A percentile compares a stretch with the other conserved stretches of the same genome.
Evolutionary conservation across 768 basidiomycete species (phyloP).

Genomic region (Lactarius akahatsu): DNA sequence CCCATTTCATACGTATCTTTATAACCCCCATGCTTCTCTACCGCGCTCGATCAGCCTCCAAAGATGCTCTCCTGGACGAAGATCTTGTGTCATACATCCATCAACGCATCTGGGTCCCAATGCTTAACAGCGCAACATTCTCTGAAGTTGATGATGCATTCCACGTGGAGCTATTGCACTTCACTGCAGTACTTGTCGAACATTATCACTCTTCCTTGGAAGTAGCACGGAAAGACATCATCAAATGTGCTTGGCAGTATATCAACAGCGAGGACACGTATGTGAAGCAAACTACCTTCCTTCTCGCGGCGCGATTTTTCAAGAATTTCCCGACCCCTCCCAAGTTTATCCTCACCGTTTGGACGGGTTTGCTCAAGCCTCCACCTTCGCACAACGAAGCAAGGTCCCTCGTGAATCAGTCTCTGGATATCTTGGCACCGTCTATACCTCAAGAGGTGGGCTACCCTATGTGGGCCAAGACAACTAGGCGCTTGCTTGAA

Average conservation of each 20-base stretch:
- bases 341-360: conserved; percentile 89
- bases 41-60: conserved; percentile 56
- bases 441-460: conserved; percentile 68
- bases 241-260: conserved; percentile 90
- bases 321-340: conserved; percentile 82
- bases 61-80: conserved; percentile 64
- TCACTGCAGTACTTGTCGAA: conserved; percentile 87
- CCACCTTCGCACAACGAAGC: conserved; percentile 65
- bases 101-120: conserved; percentile 77
- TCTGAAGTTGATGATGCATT: conserved; percentile 75
- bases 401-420: conserved; percentile 75
- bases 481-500: conserved; percentile 77
- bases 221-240: conserved; percentile 86
- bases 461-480: conserved; percentile 78
- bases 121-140: conserved; percentile 55
- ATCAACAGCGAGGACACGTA: conserved; percentile 84
- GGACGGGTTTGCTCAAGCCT: conserved; percentile 84
- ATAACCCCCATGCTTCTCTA: conserved; percentile 84
- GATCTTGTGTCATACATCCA: conserved; percentile 72
- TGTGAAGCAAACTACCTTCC: conserved; percentile 89
- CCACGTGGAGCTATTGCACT: conserved; percentile 85
- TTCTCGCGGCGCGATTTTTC: conserved; percentile 90
- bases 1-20: conserved; percentile 74
- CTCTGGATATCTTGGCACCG: conserved; percentile 82
- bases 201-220: conserved; percentile 77